Base-by-base conservation (phyloP, 306 rosid genomes). In the Cyamopsis tetragonoloba region DNA sequence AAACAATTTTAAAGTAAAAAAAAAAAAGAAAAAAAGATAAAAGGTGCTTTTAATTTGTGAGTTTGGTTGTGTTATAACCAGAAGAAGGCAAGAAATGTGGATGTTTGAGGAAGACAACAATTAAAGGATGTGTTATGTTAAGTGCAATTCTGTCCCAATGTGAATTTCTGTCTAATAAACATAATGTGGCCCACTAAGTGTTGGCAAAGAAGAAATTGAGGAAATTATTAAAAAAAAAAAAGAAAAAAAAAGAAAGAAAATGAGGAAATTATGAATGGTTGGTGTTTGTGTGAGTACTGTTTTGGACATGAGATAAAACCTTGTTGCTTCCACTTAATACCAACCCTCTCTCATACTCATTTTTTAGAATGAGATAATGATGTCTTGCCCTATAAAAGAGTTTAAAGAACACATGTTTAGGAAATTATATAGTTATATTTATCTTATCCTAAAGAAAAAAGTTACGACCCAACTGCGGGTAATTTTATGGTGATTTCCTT, bases 111-210 rank as follows among this genome's bases (percentile, higher is more conserved):
- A 18, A 57, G 24, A 37, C 27, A 60, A 10, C 13, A 19, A 62
- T 24, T 3, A 31, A 8, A 34, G 41, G 60, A 27, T 38, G 5
- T 32, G 63, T 11, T 18, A 65, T 62, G 57, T 50, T 22, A 72
- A 7, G 34, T 18, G 20, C 30, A 68, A 49, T 42, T 20, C 28
- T 42, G 66, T 35, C 75, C 73, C n/a, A n/a, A n/a, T n/a, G 34
- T 18, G 20, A 23, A 68, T 41, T 42, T 20, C 28, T 42, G 66
- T 35, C 75, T 70, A 30, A 37, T 49, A 58, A 67, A 82, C 70
- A 81, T 70, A 59, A 73, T 12, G 77, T 68, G 68, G 79, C 70
- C 72, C 56, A 66, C 72, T 62, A 39, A 85, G 75, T 67, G 72
- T 13, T 63, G 62, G 64, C 18, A 71, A 43, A 32, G 59, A 55